Conservation (phyloP, 1,284 basidiomycete species). For the Tylopilus sp. region DNA sequence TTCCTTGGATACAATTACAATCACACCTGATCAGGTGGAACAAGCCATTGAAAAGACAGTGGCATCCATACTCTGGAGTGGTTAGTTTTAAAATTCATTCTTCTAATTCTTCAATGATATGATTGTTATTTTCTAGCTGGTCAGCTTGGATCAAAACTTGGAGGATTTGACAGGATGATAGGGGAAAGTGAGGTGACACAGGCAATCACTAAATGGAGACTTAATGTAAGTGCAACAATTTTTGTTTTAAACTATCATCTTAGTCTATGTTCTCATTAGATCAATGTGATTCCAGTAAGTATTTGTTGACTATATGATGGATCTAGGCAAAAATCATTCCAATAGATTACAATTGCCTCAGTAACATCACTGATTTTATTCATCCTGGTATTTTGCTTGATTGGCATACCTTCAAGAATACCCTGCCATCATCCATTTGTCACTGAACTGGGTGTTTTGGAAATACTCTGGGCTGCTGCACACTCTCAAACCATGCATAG, state of each 20-base stretch:
- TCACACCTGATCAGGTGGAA: neutral
- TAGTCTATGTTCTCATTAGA: too few species aligned
- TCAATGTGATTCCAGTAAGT: too few species aligned
- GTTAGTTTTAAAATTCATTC: neutral
- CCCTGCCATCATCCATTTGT: neutral
- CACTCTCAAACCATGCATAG: neutral
- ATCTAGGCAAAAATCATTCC: too few species aligned
- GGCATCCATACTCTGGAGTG: neutral
- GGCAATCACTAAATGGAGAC: neutral
- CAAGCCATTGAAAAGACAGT: neutral
- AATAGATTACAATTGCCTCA: neutral
- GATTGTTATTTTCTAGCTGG: neutral
- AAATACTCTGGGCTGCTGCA: too few species aligned
- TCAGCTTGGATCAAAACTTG: neutral
- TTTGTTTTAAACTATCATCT: too few species aligned
- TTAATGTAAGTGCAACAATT: slow-evolving; percentile 3
- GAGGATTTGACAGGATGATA: neutral
- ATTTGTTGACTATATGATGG: too few species aligned
- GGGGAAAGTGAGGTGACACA: neutral
- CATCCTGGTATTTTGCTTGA: neutral
- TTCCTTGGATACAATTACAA: neutral
- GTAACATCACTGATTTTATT: neutral
- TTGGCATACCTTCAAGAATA: neutral
- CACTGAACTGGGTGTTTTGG: neutral
- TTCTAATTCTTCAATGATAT: too few species aligned